A percentile compares a stretch with the other conserved stretches of the same genome.
Evolutionary conservation across 1,139 yeast species (phyloP).

Genomic region (Scheffersomyces cryptocercus): DNA sequence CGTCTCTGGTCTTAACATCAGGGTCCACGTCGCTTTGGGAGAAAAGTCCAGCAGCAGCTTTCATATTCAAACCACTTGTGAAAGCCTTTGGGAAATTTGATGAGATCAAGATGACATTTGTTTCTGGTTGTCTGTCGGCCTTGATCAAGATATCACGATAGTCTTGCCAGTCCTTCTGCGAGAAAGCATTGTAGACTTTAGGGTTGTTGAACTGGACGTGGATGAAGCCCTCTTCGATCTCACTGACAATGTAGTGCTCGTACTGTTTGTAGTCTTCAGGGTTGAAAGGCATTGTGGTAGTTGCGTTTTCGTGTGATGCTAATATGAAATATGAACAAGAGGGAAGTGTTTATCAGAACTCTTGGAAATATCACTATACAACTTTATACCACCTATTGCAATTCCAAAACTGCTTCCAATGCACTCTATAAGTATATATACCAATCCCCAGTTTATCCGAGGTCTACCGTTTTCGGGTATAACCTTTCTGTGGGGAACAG

Average conservation of each 20-base stretch:
- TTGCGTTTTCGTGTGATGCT: too few relatives aligned
- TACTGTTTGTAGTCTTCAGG: slow-evolving; percentile 32
- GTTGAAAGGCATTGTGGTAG: slow-evolving; percentile 28
- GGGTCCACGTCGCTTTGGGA: background rate
- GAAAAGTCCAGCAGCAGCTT: slow-evolving; percentile 24
- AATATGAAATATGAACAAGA: too few relatives aligned
- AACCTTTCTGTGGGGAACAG: too few relatives aligned
- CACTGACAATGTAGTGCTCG: slow-evolving; percentile 41
- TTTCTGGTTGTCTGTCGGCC: slow-evolving; percentile 47
- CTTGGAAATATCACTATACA: too few relatives aligned
- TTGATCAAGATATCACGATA: slow-evolving; percentile 50
- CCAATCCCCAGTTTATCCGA: too few relatives aligned
- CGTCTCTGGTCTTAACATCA: slow-evolving; percentile 14
- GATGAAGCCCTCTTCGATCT: slow-evolving; percentile 49
- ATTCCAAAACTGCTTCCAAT: too few relatives aligned
- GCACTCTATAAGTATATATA: too few relatives aligned
- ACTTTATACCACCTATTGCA: too few relatives aligned
- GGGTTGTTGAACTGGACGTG: slow-evolving; percentile 70
- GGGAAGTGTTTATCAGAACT: too few relatives aligned
- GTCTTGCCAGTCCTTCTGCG: slow-evolving; percentile 54
- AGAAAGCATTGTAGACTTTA: slow-evolving; percentile 59
- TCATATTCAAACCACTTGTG: slow-evolving; percentile 68
- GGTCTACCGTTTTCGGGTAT: too few relatives aligned
- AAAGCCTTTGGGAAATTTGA: slow-evolving; percentile 60
- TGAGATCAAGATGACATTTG: slow-evolving; percentile 56